A percentile compares a stretch with the other conserved stretches of the same genome.
These are phyloP conservation scores for Medicago ruthenica DNA, from an alignment of 306 rosid species.

Conservation along the genomic window DNA sequence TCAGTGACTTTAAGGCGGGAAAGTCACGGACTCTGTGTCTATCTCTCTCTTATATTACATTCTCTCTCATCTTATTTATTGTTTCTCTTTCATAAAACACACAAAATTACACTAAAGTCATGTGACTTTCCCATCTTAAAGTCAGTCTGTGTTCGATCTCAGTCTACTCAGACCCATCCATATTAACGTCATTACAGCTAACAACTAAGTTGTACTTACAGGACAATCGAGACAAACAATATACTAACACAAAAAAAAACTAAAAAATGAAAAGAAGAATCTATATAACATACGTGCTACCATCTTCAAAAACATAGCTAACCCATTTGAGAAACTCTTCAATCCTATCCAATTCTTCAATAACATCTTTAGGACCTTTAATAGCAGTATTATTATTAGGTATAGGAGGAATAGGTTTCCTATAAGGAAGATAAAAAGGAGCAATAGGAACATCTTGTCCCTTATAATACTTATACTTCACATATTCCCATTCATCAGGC, in stretches of 20 bases:
- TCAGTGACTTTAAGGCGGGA: too few relatives aligned
- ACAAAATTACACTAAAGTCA: too few relatives aligned
- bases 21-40: too few relatives aligned
- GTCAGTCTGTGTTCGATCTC: too few relatives aligned
- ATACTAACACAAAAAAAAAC: neutral
- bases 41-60: too few relatives aligned
- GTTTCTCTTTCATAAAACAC: too few relatives aligned
- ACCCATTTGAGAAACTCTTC: slow-evolving; percentile 96
- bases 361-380: slow-evolving; percentile 56
- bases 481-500: slow-evolving; percentile 66
- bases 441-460: slow-evolving; percentile 76
- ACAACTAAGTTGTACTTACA: too few relatives aligned
- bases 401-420: slow-evolving; percentile 66
- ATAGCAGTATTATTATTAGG: slow-evolving; percentile 64
- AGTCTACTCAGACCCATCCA: too few relatives aligned
- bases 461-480: slow-evolving; percentile 45
- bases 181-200: too few relatives aligned
- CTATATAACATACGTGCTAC: slow-evolving; percentile 68
- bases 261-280: neutral
- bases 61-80: too few relatives aligned
- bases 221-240: too few relatives aligned
- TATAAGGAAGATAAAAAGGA: slow-evolving; percentile 77
- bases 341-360: slow-evolving; percentile 92
- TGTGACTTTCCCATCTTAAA: too few relatives aligned
- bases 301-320: slow-evolving; percentile 85